phyloP scores from a whole-genome alignment of 345 rosid species.

The Arabidopsis arenosa region DNA sequence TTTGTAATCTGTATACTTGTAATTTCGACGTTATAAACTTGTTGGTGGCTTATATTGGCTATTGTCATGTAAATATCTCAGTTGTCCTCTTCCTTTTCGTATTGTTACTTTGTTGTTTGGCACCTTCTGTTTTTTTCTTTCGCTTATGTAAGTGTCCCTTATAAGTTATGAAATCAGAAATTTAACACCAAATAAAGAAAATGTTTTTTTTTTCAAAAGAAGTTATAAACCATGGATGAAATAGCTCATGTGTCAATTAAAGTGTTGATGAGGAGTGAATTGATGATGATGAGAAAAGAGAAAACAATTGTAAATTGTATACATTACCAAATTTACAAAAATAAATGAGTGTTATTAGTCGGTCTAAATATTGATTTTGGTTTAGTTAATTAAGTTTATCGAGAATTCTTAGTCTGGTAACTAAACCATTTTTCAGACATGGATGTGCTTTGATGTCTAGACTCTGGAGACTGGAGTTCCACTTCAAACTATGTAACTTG shows the following conservation, averaged over 20 bases:
- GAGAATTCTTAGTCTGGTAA: neutral
- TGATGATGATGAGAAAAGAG: neutral
- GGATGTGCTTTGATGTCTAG: neutral
- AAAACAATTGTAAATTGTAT: neutral
- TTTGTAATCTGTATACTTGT: conserved; percentile 23
- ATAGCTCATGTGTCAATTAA: neutral
- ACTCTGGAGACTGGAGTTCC: neutral
- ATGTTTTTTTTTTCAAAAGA: neutral
- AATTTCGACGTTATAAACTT: conserved; percentile 24
- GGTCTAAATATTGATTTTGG: neutral
- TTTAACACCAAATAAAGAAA: too few relatives aligned
- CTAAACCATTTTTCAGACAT: neutral
- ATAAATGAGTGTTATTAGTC: neutral
- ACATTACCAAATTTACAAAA: neutral
- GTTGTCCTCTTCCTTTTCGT: neutral
- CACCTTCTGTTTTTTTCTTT: too few relatives aligned
- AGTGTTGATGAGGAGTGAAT: neutral
- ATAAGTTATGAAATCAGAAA: too few relatives aligned
- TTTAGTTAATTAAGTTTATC: too few relatives aligned
- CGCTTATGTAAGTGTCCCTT: too few relatives aligned
- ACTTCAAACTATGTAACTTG: neutral
- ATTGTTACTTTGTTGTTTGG: neutral
- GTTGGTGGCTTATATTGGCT: conserved; percentile 25
- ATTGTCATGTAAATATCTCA: neutral
- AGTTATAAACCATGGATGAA: neutral